A percentile compares a stretch with the other conserved stretches of the same genome.
phyloP scores from a whole-genome alignment of 2,329 filamentous ascomycete genomes.

The Trichophyton rubrum region DNA sequence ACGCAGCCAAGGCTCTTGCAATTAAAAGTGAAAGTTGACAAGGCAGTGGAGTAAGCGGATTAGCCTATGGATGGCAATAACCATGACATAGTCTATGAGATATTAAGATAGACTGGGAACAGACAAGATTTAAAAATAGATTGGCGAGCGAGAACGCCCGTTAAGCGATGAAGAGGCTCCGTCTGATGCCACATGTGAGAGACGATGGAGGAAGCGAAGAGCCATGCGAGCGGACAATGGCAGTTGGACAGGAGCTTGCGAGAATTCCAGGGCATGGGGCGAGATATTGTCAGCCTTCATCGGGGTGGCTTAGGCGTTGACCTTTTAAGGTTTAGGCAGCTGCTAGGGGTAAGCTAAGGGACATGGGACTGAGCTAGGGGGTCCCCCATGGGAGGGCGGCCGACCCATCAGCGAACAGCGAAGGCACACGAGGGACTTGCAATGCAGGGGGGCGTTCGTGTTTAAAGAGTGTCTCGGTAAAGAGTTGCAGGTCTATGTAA shows the following conservation, averaged over 20 bases:
- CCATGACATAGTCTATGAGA: neutral
- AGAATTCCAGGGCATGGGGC: neutral
- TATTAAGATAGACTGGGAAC: neutral
- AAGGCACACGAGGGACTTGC: neutral
- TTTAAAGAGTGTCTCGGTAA: neutral
- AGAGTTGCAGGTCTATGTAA: neutral
- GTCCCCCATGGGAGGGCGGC: neutral
- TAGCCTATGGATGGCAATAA: neutral
- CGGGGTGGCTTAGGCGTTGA: neutral
- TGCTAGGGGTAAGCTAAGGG: neutral
- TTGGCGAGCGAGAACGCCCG: neutral
- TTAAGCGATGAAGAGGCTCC: neutral
- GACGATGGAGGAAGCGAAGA: neutral
- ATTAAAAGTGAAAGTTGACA: neutral
- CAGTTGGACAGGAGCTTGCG: neutral
- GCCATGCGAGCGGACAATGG: neutral
- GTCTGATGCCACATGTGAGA: neutral
- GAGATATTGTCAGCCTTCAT: neutral
- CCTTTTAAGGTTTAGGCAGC: neutral
- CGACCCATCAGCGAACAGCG: neutral
- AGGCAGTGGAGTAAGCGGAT: neutral
- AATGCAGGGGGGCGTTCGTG: neutral
- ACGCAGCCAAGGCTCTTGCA: neutral
- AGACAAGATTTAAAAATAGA: neutral
- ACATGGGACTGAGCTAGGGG: neutral